These are phyloP conservation scores for Pezicula rhizophila DNA, from an alignment of 2,329 filamentous ascomycete species.

Conservation along the genomic window DNA sequence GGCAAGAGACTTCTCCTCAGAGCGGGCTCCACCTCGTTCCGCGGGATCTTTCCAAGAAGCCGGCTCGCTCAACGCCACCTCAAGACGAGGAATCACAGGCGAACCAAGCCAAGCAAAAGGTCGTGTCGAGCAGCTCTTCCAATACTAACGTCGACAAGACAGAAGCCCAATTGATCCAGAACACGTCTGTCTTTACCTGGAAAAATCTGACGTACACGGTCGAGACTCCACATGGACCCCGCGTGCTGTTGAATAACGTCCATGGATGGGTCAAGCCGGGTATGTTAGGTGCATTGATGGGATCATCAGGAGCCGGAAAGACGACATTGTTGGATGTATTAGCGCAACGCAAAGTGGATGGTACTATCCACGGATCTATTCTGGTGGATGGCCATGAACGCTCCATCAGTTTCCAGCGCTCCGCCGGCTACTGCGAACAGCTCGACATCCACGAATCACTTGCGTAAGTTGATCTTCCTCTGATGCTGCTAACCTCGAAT, in stretches of 20 bases:
- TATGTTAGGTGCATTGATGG: slow-evolving; percentile 61
- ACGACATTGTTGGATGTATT: slow-evolving; percentile 53
- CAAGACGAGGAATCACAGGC: slow-evolving; percentile 44
- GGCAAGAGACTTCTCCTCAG: slow-evolving; percentile 46
- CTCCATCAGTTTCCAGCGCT: slow-evolving; percentile 76
- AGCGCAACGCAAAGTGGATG: slow-evolving; percentile 67
- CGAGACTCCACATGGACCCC: slow-evolving; percentile 52
- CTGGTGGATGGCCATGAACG: slow-evolving; percentile 58
- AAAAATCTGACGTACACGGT: slow-evolving; percentile 65
- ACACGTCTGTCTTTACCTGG: slow-evolving; percentile 67
- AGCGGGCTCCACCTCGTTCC: slow-evolving; percentile 55
- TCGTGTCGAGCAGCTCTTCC: neutral
- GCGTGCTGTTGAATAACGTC: slow-evolving; percentile 69
- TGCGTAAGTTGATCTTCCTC: too few species aligned
- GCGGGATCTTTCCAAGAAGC: slow-evolving; percentile 45
- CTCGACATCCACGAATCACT: slow-evolving; percentile 34
- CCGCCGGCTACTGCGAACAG: slow-evolving; percentile 75
- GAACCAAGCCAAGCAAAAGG: slow-evolving; percentile 10
- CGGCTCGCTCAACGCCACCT: slow-evolving; percentile 19
- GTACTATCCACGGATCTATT: slow-evolving; percentile 82
- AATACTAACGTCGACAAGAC: neutral
- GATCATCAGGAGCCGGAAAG: slow-evolving; percentile 48
- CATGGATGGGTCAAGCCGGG: slow-evolving; percentile 75
- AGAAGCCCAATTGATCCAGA: slow-evolving; percentile 43
- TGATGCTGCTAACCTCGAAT: too few species aligned